Percentiles rank a stretch among this genome's conserved stretches.
Conservation (phyloP, 2,329 filamentous ascomycete species). For the Ophiostoma piceae region DNA sequence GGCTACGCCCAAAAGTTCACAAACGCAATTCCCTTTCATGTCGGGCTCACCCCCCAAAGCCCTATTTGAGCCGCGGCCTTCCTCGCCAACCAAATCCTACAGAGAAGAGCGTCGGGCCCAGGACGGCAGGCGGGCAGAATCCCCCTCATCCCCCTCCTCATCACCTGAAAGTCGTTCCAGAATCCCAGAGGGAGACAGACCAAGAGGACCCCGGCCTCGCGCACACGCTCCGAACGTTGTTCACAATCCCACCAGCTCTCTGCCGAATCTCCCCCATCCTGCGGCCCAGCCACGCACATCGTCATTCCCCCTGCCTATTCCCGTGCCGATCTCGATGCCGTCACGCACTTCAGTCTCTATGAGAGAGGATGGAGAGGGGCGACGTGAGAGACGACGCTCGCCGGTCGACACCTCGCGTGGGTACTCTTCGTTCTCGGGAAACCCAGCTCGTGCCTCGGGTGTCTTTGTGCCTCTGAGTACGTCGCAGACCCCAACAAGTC, state of each 20-base stretch:
- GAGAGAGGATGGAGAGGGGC: conserved; percentile 8
- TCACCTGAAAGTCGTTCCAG: conserved; percentile 29
- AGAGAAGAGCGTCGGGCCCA: conserved; percentile 24
- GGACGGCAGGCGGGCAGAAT: conserved; percentile 30
- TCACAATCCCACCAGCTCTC: conserved; percentile 22
- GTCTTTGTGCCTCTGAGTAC: conserved; percentile 16
- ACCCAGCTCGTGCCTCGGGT: conserved; percentile 21
- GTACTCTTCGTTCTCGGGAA: conserved; percentile 8
- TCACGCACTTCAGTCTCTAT: neutral
- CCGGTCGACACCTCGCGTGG: conserved; percentile 19
- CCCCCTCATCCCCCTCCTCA: conserved; percentile 32
- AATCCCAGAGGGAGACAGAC: conserved; percentile 22
- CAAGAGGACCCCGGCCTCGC: conserved; percentile 27
- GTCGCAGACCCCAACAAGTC: conserved; percentile 5
- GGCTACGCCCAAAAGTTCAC: conserved; percentile 32
- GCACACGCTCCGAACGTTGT: conserved; percentile 33
- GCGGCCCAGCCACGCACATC: conserved; percentile 14
- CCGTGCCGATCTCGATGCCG: neutral
- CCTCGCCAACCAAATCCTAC: conserved; percentile 17
- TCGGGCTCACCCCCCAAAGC: conserved; percentile 14
- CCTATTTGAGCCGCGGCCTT: neutral
- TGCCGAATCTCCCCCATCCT: conserved; percentile 11
- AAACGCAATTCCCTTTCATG: conserved; percentile 24
- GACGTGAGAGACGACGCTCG: conserved; percentile 21
- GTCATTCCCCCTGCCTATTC: conserved; percentile 17